A percentile compares a stretch with the other conserved stretches of the same genome.
Conservation (phyloP, 257 asterid genomes). For the Cinchona pubescens region DNA sequence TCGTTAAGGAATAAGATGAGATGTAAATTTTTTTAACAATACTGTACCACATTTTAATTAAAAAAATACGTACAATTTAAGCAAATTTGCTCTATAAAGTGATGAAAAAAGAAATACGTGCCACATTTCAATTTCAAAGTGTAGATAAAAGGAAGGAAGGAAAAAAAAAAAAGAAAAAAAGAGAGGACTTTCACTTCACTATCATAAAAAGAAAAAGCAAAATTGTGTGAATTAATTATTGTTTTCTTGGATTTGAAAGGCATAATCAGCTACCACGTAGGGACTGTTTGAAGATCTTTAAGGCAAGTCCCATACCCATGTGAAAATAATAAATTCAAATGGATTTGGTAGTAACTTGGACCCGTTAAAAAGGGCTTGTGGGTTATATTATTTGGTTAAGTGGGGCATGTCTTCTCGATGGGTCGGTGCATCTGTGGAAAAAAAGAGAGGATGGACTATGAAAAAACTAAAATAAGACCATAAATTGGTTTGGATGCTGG, state of each 20-base stretch:
- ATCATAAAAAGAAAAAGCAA: background rate
- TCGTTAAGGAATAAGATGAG: too few species aligned
- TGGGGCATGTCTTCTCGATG: background rate
- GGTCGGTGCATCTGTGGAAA: conserved; percentile 21
- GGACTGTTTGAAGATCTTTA: background rate
- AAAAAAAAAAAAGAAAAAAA: background rate
- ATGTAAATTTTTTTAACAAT: too few species aligned
- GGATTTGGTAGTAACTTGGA: conserved; percentile 21
- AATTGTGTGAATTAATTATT: background rate
- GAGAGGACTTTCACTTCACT: too few species aligned
- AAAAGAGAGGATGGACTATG: background rate
- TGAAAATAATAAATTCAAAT: conserved; percentile 1
- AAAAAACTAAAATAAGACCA: background rate
- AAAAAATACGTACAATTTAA: too few species aligned
- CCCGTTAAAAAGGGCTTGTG: conserved; percentile 8
- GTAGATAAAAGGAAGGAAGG: background rate
- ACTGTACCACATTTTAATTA: too few species aligned
- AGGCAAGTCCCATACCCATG: conserved; percentile 8
- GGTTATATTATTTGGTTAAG: background rate
- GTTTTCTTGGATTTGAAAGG: background rate
- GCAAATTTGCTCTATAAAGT: too few species aligned
- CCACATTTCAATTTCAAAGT: too few species aligned
- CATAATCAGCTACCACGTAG: background rate
- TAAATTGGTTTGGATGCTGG: background rate
- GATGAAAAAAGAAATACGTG: too few species aligned